A percentile compares a stretch with the other conserved stretches of the same genome.
Evolutionary conservation across 2,329 filamentous ascomycete species (phyloP).

Genomic region (Xylaria sp.): DNA sequence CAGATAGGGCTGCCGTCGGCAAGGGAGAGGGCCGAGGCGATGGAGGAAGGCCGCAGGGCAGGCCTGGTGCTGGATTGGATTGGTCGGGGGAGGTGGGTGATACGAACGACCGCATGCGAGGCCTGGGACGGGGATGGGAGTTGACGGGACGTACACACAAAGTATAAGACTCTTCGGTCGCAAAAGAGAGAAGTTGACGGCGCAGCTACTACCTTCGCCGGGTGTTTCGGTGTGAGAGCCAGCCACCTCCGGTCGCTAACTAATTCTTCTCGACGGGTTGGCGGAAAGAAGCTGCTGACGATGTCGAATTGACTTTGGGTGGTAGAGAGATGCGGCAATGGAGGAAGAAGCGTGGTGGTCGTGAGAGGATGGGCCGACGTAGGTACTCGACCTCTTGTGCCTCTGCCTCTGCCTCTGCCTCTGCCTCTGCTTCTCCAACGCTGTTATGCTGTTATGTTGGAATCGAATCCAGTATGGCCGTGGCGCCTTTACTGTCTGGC

Average conservation of each 20-base stretch:
- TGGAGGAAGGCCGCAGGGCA: conserved; percentile 13
- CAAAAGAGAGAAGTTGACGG: conserved; percentile 19
- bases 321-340: not conserved
- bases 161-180: conserved; percentile 13
- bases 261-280: not conserved
- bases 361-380: not conserved
- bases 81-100: conserved; percentile 19
- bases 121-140: conserved; percentile 6
- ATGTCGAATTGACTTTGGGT: not conserved
- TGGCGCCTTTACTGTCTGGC: not conserved
- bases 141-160: not conserved
- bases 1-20: conserved; percentile 33
- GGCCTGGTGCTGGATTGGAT: conserved; percentile 12
- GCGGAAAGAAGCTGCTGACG: not conserved
- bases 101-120: conserved; percentile 23
- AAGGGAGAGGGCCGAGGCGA: conserved; percentile 22
- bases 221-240: conserved; percentile 15
- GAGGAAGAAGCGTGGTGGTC: not conserved
- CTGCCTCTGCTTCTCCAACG: not conserved
- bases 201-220: conserved; percentile 11
- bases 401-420: not conserved
- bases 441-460: not conserved
- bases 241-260: conserved; percentile 19
- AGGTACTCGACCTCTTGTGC: not conserved
- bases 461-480: no score